Conservation (phyloP, 352 stramenopile genomes). For the Pythium volutum region DNA sequence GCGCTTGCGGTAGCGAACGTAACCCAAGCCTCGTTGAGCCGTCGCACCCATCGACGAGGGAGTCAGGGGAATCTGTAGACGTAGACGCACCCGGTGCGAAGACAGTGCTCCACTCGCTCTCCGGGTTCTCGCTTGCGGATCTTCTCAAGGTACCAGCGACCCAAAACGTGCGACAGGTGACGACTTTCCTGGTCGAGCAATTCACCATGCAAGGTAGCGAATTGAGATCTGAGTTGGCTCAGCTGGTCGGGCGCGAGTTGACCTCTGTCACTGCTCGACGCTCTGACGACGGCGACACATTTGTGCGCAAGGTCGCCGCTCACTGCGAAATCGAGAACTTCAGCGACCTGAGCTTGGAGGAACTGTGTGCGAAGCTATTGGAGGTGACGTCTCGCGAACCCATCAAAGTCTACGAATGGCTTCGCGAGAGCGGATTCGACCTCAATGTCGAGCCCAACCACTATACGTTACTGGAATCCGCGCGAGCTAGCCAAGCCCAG, state of each 20-base stretch:
- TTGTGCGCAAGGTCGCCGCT: not conserved
- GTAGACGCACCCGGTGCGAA: not conserved
- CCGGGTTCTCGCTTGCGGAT: slow-evolving; percentile 5
- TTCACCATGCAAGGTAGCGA: slow-evolving; percentile 1
- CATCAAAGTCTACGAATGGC: slow-evolving; percentile 40
- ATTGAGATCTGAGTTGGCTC: not conserved
- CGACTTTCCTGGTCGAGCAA: slow-evolving; percentile 11
- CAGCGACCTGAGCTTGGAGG: not conserved
- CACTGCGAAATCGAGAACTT: not conserved
- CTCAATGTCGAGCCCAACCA: slow-evolving; percentile 51
- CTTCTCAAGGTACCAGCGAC: slow-evolving; percentile 3
- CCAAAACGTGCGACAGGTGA: slow-evolving; percentile 12
- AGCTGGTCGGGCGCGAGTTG: not conserved
- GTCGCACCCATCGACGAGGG: slow-evolving; percentile 3
- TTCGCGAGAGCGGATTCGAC: slow-evolving; percentile 54
- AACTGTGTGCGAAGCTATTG: not conserved
- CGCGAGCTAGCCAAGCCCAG: slow-evolving; percentile 46
- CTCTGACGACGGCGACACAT: not conserved
- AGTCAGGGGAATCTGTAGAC: not conserved
- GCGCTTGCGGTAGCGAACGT: slow-evolving; percentile 53
- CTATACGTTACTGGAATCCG: slow-evolving; percentile 39
- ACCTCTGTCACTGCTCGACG: not conserved
- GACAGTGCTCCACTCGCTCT: slow-evolving; percentile 5
- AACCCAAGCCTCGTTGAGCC: slow-evolving; percentile 34
- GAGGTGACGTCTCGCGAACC: slow-evolving; percentile 25